These are phyloP conservation scores for Fusarium sp. DNA, from an alignment of 2,329 filamentous ascomycete species.

Conservation along the genomic window DNA sequence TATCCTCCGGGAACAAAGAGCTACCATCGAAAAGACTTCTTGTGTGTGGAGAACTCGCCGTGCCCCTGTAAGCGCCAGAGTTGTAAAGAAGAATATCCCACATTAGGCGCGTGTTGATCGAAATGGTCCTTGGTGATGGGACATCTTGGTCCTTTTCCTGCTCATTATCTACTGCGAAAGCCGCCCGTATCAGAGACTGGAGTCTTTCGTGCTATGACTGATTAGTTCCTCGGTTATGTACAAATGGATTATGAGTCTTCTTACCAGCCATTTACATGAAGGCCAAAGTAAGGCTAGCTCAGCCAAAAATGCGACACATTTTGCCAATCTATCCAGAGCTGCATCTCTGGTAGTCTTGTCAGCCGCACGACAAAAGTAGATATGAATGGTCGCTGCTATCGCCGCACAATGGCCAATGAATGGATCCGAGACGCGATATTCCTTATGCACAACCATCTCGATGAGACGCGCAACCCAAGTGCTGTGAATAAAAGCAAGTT, in stretches of 20 bases:
- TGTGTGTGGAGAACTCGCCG: background rate
- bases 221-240: too few relatives aligned
- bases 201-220: constrained; percentile 1
- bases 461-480: background rate
- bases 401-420: background rate
- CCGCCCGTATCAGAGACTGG: background rate
- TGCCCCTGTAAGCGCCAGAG: background rate
- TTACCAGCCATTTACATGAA: background rate
- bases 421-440: background rate
- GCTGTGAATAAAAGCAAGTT: background rate
- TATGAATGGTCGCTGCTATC: background rate
- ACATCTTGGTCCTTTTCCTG: background rate
- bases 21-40: background rate
- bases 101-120: background rate
- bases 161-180: background rate
- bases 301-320: background rate
- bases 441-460: background rate
- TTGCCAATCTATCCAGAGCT: background rate
- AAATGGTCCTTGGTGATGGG: background rate
- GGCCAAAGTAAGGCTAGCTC: background rate
- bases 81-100: background rate
- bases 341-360: background rate
- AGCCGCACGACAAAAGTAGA: background rate
- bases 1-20: background rate
- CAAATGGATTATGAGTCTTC: background rate